Evolutionary conservation across 2,329 filamentous ascomycete genomes (phyloP), one percentile per base, ranked within the genome.

Genomic region (Elsinoe fawcettii): DNA sequence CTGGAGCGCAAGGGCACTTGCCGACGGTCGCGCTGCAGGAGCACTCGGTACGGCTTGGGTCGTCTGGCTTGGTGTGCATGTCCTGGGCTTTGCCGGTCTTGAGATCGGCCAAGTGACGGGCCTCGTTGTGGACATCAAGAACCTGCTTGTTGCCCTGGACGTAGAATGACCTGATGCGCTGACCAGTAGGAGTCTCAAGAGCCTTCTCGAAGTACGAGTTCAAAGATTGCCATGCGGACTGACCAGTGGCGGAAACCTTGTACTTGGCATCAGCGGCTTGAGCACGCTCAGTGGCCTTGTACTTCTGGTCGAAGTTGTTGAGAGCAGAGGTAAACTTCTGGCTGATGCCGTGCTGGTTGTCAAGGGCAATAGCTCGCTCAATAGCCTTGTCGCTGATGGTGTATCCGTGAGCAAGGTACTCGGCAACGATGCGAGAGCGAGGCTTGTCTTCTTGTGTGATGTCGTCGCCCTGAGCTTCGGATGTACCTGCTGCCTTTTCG

Each of bases 401-500:
- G 75, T 99, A 99, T 65, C 93, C 93, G 67, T 96, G 90, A 9
- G 93, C 91, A 32, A 99, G 86, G 74, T 97, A 96, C 77, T 99
- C 93, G 63, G 93, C 93, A 53, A 96, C 74, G 71, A 99, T 96
- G 66, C 93, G 89, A 39, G 88, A 84, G 66, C 91, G 87, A 14
- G 93, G 93, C 81, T 99, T 99, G 78, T 97, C 90, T 74, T 99
- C 93, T 71, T 99, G 93, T 12, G 86, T 84, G 66, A 97, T 85
- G 65, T 90, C 83, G 66, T 90, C 78, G 60, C 85, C 81, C 58
- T 74, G 73, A 37, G 76, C 73, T 59, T 78, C 76, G 60, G 76
- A 77, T 34, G 75, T 72, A 60, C 78, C 77, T 49, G 81, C 75
- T 56, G 77, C 75, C 63, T 87, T 83, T 49, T 80, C 78, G 53